These are phyloP conservation scores for Cyphellophora europaea DNA, from an alignment of 2,329 filamentous ascomycete species.

Conservation along the genomic window DNA sequence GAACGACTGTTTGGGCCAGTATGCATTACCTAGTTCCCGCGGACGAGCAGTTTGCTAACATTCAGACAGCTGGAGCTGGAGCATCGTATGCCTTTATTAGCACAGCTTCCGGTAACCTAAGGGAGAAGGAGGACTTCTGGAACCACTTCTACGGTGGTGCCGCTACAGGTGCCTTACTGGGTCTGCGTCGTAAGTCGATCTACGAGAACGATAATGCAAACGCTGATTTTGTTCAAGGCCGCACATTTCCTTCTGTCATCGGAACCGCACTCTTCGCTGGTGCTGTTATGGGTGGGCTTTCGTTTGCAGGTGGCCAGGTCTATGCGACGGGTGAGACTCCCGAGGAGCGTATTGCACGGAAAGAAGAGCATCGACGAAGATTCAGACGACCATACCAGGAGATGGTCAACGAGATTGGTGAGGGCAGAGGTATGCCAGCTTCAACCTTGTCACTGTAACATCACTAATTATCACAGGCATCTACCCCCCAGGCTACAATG, in stretches of 20 bases:
- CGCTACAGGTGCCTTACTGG: slow-evolving; percentile 62
- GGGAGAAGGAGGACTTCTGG: slow-evolving; percentile 70
- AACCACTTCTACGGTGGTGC: slow-evolving; percentile 71
- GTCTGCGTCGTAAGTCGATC: slow-evolving; percentile 54
- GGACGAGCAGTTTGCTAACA: slow-evolving; percentile 2
- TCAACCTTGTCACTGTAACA: slow-evolving; percentile 3
- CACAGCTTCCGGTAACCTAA: slow-evolving; percentile 70
- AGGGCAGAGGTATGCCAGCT: slow-evolving; percentile 64
- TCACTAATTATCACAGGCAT: slow-evolving; percentile 53
- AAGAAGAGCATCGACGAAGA: slow-evolving; percentile 63
- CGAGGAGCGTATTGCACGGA: slow-evolving; percentile 19
- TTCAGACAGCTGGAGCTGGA: slow-evolving; percentile 52
- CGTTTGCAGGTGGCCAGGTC: slow-evolving; percentile 56
- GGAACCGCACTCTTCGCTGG: slow-evolving; percentile 56
- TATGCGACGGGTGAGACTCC: slow-evolving; percentile 34
- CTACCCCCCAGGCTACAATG: slow-evolving; percentile 70
- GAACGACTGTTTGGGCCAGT: slow-evolving; percentile 63
- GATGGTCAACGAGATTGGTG: slow-evolving; percentile 71
- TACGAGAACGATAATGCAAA: neutral
- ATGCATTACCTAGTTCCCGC: slow-evolving; percentile 20
- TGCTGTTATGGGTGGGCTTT: slow-evolving; percentile 52
- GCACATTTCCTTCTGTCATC: slow-evolving; percentile 60
- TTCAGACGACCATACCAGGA: slow-evolving; percentile 68
- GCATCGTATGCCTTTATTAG: slow-evolving; percentile 70
- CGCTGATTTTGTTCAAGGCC: slow-evolving; percentile 31